phyloP scores from a whole-genome alignment of 2,329 filamentous ascomycete genomes.

The Pseudocercospora cruenta region DNA sequence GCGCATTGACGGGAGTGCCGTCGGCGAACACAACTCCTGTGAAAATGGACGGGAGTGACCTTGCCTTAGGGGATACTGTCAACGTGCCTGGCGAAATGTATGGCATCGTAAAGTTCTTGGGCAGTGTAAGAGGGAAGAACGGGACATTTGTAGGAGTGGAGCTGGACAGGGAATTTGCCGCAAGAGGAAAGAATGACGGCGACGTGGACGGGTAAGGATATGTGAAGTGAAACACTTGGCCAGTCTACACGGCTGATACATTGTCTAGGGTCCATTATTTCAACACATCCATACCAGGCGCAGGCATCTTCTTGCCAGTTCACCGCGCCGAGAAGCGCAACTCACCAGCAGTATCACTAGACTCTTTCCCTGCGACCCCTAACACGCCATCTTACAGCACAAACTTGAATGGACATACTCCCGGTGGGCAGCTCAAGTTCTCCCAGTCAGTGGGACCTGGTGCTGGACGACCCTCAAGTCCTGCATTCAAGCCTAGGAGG shows the following conservation, averaged over 20 bases:
- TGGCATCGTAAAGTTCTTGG: constrained; percentile 86
- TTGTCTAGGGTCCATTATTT: constrained; percentile 66
- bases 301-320: constrained; percentile 91
- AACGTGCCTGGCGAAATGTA: constrained; percentile 94
- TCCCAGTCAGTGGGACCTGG: constrained; percentile 84
- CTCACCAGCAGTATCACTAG: constrained; percentile 57
- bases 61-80: constrained; percentile 79
- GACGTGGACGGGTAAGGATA: constrained; percentile 82
- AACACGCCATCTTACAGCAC: constrained; percentile 65
- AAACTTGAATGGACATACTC: constrained; percentile 51
- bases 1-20: constrained; percentile 61
- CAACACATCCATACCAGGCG: constrained; percentile 72
- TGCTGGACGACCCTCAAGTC: constrained; percentile 65
- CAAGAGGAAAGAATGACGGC: constrained; percentile 89
- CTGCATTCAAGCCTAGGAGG: constrained; percentile 70
- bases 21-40: constrained; percentile 52
- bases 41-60: constrained; percentile 53
- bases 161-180: constrained; percentile 76
- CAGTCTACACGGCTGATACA: constrained; percentile 6
- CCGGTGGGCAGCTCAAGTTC: constrained; percentile 67
- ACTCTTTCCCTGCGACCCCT: constrained; percentile 67
- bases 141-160: constrained; percentile 93
- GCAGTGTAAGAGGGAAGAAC: constrained; percentile 82
- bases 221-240: neutral
- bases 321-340: constrained; percentile 75